Evolutionary conservation across 1,284 basidiomycete genomes (phyloP), one percentile per base, ranked within the genome.

Genomic region (Phellinidium pouzarii): DNA sequence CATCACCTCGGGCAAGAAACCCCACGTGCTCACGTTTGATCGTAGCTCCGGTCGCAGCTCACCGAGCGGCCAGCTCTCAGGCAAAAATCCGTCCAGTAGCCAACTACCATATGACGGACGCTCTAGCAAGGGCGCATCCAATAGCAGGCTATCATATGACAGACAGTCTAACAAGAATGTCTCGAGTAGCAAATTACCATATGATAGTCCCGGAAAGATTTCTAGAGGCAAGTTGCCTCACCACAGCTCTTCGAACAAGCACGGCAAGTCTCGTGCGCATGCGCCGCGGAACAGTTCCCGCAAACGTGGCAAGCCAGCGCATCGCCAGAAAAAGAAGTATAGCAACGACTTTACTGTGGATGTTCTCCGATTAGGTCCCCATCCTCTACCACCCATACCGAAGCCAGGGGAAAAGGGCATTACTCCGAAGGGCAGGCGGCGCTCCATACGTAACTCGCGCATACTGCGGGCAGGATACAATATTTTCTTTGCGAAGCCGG

Each of bases 381-480:
- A 34, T 34, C 31, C 42, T 44, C 17, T 29, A 26, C 3, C 50
- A 44, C 17, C 17, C 3, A 9, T 27, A 36, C n/a, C 36, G 52
- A 20, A 23, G 26, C n/a, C n/a, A n/a, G n/a, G n/a, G n/a, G n/a
- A n/a, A n/a, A n/a, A n/a, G n/a, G n/a, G 40, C 14, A 38, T 41
- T 27, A 37, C 34, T 26, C 19, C 25, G 42, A 45, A 44, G 25
- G 29, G 26, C 11, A 31, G 46, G 19, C 44, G 45, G 14, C 44
- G 54, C 7, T 48, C 54, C 11, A n/a, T 45, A 17, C 44, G 54
- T 4, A 52, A 52, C 45, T 56, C 54, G 9, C 48, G 54, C 14
- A 55, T 55, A 14, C 11, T 56, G 14, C 44, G 50, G 9, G 40
- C 54, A 29, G 54, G 50, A 17, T 52, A 52, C 40, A 56, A 56